Evolutionary conservation across 2,329 filamentous ascomycete species (phyloP), one percentile per base, ranked within the genome.

Genomic region (Trichoderma citrinoviride): DNA sequence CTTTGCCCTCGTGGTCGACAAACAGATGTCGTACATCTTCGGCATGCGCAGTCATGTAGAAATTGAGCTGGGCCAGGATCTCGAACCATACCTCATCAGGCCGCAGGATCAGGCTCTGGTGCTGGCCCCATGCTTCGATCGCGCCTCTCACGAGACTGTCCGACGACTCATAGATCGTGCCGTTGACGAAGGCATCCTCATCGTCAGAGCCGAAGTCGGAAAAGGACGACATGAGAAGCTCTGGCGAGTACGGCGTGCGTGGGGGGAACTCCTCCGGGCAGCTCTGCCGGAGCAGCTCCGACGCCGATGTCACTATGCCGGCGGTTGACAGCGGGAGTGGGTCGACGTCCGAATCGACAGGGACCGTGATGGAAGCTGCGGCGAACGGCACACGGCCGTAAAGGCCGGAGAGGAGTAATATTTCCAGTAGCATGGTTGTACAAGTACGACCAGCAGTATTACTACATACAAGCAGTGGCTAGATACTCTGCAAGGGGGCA

Each of bases 21-120:
- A 85, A 85, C 15, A 79, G 61, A 5, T 73, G 69, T 2, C 81
- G 74, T 0, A 84, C 58, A 6, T 79, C 74, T 56, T 85, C 81
- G 6, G 80, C 77, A 66, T 85, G 76, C 0, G 72, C 73, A 33
- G 79, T 77, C 74, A 85, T 79, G 71, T 80, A 85, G 61, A 81
- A 77, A 69, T 80, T 81, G 54, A 85, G 73, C 71, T 85, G 83
- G 0, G 76, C 75, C 4, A 86, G 74, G 60, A 85, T 81, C 56
- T 83, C 78, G 67, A 85, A 80, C 83, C 83, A 86, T 33, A 86
- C 73, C 60, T 85, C 83, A 43, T 86, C 83, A 0, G 83, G 83
- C 1, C 83, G 78, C 15, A 85, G 72, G 0, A 77, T 74, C 1
- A 86, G 74, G 68, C 83, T 78, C 65, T 83, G 79, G 63, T 84